Conservation (phyloP, 2,329 filamentous ascomycete species). For the Byssothecium circinans region DNA sequence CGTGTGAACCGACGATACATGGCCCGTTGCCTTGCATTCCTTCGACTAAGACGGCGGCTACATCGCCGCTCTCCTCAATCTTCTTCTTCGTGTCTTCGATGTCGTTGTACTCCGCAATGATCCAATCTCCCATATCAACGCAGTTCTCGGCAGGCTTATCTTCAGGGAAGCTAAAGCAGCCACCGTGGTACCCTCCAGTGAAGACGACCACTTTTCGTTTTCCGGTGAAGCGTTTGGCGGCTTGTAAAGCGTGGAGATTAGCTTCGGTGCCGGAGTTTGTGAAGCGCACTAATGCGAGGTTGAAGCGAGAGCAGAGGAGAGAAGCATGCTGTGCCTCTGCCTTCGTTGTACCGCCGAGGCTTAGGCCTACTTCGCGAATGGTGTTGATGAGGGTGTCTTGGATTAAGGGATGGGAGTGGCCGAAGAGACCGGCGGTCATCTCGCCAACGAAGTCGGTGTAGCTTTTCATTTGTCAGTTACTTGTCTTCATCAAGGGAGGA, state of each 20-base stretch:
- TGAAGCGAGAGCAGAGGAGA: constrained; percentile 24
- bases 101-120: constrained; percentile 66
- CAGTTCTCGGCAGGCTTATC: constrained; percentile 47
- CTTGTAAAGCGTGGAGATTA: constrained; percentile 29
- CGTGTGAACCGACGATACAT: constrained; percentile 52
- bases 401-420: constrained; percentile 34
- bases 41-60: constrained; percentile 68
- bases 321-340: constrained; percentile 23
- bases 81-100: constrained; percentile 49
- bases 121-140: constrained; percentile 58
- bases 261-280: constrained; percentile 36
- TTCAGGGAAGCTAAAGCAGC: constrained; percentile 53
- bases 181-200: constrained; percentile 57
- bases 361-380: constrained; percentile 37
- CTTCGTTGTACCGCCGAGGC: constrained; percentile 27
- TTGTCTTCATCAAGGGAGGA: not conserved
- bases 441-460: constrained; percentile 35
- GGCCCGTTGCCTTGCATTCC: constrained; percentile 67
- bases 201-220: constrained; percentile 51
- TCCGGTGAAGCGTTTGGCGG: constrained; percentile 52
- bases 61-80: constrained; percentile 45
- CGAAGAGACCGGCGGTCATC: constrained; percentile 30
- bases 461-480: constrained; percentile 39
- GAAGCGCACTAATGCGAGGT: constrained; percentile 27
- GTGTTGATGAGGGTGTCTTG: constrained; percentile 23